Base-by-base conservation (phyloP, 352 stramenopile species). In the Thraustochytrium striatum region DNA sequence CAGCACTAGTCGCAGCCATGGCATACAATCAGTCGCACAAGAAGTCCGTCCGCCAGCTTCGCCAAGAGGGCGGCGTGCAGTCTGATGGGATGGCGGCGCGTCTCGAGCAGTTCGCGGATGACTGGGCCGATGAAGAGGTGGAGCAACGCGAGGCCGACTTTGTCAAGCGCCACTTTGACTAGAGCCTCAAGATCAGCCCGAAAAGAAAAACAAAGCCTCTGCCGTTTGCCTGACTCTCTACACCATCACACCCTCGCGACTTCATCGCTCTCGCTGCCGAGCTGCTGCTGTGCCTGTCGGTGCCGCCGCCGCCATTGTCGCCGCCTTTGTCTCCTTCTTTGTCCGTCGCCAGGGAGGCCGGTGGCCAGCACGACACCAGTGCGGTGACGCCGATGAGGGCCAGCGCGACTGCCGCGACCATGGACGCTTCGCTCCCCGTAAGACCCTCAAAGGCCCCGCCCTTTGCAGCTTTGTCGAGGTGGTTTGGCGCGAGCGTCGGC, bases 1-100 rank as follows among this genome's bases (percentile, higher is more conserved):
- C 68, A 19, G 80, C 82, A 13, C 69, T 93, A 11, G 80, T 91
- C 59, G 50, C 73, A n/a, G 87, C 87, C 3, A 92, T 91, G 88
- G 83, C 83, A 38, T 80, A 84, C 41, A 93, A 92, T 81, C 69
- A 85, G 50, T 41, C 88, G 28, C 86, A 86, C 50, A 88, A 86
- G 72, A 89, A 89, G 62, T 81, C 88, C 61, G 87, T 87, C 9
- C 82, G 89, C 55, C 79, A 89, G 36, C 72, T 92, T 9, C 65
- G 65, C 41, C 30, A 25, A 25, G 65, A 75, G 65, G 52, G 61
- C 36, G 59, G 16, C 19, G 25, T 5, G 25, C 9, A 41, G 32
- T 61, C 52, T 1, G 65, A 61, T 21, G 47, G 25, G 5, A 52
- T 62, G 21, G 50, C 19, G 19, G 41, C 41, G 28, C 65, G 50